phyloP scores from a whole-genome alignment of 345 rosid species.

The Corchorus olitorius region DNA sequence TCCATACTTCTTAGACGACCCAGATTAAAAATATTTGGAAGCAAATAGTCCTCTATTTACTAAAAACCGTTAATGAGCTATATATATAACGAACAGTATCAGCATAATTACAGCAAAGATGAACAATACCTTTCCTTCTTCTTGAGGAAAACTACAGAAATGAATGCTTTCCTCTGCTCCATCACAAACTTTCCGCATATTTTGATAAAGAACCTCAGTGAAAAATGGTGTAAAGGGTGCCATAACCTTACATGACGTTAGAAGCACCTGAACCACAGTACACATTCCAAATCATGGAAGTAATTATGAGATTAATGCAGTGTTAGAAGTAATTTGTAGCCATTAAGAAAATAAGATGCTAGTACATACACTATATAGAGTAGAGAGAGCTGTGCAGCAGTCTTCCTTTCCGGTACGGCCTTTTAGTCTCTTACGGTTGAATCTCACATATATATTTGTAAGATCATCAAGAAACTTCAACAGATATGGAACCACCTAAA shows the following conservation, averaged over 20 bases:
- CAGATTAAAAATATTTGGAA: not conserved
- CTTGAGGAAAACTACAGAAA: slow-evolving; percentile 77
- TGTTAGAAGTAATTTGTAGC: not conserved
- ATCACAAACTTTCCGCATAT: slow-evolving; percentile 73
- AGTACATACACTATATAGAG: slow-evolving; percentile 78
- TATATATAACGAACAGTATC: not conserved
- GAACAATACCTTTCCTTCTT: slow-evolving; percentile 72
- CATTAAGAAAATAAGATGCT: slow-evolving; percentile 14
- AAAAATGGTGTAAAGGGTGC: slow-evolving; percentile 98
- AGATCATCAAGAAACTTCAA: slow-evolving; percentile 93
- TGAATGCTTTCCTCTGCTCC: slow-evolving; percentile 89
- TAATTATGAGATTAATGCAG: not conserved
- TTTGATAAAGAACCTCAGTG: slow-evolving; percentile 91
- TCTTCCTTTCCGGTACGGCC: slow-evolving; percentile 95
- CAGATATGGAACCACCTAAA: slow-evolving; percentile 93
- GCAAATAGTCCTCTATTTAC: not conserved
- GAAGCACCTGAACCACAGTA: slow-evolving; percentile 68
- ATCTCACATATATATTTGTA: slow-evolving; percentile 93
- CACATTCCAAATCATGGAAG: not conserved
- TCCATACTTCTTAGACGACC: not conserved
- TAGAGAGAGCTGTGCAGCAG: slow-evolving; percentile 84
- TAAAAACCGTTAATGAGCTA: not conserved
- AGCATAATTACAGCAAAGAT: not conserved
- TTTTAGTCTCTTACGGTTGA: slow-evolving; percentile 96
- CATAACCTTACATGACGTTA: slow-evolving; percentile 96